Conservation (phyloP, 2,329 filamentous ascomycete genomes). For the Ascochyta viciae-villosae region DNA sequence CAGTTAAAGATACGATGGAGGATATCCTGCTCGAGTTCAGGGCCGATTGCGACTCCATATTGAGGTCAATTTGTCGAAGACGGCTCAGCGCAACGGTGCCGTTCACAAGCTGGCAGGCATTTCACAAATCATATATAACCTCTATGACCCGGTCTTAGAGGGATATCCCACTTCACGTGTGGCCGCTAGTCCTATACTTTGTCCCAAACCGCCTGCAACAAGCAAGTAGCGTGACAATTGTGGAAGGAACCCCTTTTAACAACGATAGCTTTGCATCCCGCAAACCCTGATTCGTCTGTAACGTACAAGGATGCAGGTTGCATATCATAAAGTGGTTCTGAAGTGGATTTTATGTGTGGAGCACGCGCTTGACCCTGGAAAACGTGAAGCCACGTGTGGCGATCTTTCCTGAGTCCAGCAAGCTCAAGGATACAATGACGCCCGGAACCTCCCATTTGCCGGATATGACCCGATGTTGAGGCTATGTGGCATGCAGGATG, state of each 20-base stretch:
- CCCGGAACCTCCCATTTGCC: not conserved
- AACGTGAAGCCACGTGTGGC: not conserved
- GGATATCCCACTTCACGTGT: conserved; percentile 12
- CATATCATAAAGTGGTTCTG: conserved; percentile 7
- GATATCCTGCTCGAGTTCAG: conserved; percentile 14
- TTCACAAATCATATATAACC: conserved; percentile 25
- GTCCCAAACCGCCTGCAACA: not conserved
- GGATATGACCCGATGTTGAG: not conserved
- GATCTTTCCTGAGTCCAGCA: conserved; percentile 3
- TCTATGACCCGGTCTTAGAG: not conserved
- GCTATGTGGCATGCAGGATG: not conserved
- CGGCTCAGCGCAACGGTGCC: conserved; percentile 6
- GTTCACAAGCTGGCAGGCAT: conserved; percentile 10
- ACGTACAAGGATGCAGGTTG: conserved; percentile 1
- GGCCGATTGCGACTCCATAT: conserved; percentile 28
- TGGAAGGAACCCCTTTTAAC: conserved; percentile 7
- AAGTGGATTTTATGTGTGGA: conserved; percentile 8
- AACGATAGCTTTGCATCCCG: conserved; percentile 3
- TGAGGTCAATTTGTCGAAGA: conserved; percentile 6
- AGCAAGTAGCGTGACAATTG: conserved; percentile 5
- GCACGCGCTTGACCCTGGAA: not conserved
- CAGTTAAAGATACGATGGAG: conserved; percentile 22
- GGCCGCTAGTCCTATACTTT: conserved; percentile 7
- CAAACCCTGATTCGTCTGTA: conserved; percentile 8
- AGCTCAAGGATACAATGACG: not conserved